phyloP scores from a whole-genome alignment of 2,329 filamentous ascomycete species.

The Diaporthe citriasiana region DNA sequence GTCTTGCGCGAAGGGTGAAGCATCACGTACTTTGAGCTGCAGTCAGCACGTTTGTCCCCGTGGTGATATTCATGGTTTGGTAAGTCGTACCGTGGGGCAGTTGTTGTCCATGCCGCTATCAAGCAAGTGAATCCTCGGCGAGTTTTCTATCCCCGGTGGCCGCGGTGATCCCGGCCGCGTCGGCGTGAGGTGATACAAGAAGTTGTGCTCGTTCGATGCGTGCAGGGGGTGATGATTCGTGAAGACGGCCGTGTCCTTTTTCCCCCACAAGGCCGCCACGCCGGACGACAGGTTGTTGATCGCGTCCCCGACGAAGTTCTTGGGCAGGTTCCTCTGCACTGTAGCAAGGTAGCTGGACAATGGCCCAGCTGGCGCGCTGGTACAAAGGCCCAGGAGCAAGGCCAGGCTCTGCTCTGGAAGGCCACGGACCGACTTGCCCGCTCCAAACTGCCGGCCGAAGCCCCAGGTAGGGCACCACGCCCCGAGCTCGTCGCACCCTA shows the following conservation, averaged over 20 bases:
- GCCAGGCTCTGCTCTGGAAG: constrained; percentile 35
- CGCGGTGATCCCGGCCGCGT: background rate
- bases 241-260: constrained; percentile 37
- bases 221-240: constrained; percentile 36
- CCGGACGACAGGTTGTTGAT: constrained; percentile 32
- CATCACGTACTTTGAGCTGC: constrained; percentile 14
- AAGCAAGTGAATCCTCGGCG: constrained; percentile 30
- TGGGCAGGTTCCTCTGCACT: constrained; percentile 36
- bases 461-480: constrained; percentile 37
- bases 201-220: constrained; percentile 39
- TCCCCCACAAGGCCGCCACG: constrained; percentile 31
- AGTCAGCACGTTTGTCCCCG: background rate
- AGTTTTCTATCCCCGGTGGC: constrained; percentile 34
- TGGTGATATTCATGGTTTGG: background rate
- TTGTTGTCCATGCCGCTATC: constrained; percentile 39
- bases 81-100: constrained; percentile 22
- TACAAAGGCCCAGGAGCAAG: constrained; percentile 32
- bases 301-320: constrained; percentile 31
- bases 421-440: constrained; percentile 9
- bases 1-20: constrained; percentile 33
- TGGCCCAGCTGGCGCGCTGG: constrained; percentile 34
- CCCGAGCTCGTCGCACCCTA: constrained; percentile 37
- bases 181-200: constrained; percentile 34
- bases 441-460: constrained; percentile 35
- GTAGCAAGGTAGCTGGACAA: constrained; percentile 32